Evolutionary conservation across 2,329 filamentous ascomycete genomes (phyloP), one percentile per base, ranked within the genome.

Genomic region (Ascochyta pisi): DNA sequence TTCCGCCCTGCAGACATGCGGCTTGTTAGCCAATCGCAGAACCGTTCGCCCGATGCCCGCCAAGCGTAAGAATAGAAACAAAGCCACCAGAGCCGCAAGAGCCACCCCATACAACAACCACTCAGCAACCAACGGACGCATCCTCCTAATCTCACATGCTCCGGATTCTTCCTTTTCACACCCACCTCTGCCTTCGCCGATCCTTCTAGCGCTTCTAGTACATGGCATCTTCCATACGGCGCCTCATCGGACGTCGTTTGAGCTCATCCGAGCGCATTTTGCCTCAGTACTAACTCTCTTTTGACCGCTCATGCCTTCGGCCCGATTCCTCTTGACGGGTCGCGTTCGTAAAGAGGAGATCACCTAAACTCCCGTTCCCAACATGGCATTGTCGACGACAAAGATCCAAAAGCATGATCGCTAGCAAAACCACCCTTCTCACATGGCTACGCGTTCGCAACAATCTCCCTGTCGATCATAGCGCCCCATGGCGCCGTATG

Each of bases 401-500:
- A 9, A 50, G 26, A 55, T 45, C 35, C 22, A 50, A 26, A 45
- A 23, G 23, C n/a, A 8, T 47, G 19, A 8, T 47, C n/a, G 12
- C 16, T 15, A 38, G 51, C 40, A 47, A 43, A 47, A 33, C 27
- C 26, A 39, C 38, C 22, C 4, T 47, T 10, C 47, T 33, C 37
- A 38, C 7, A 37, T 46, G 26, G 19, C 19, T 24, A 26, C 23
- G 41, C 13, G 8, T 37, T 19, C 9, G 15, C 38, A 35, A 27
- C 47, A 46, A 56, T 51, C 47, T 54, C 50, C 44, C 38, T 42
- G 47, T 50, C 47, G 47, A 56, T 47, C 53, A 39, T 39, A 43
- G 16, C 16, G 35, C 35, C 29, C 40, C 49, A 46, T 27, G 34
- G 2, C n/a, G 37, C 26, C 37, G 37, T 53, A 53, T 23, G 15